Conservation (phyloP, 2,329 filamentous ascomycete genomes). For the Monosporascus sp. region DNA sequence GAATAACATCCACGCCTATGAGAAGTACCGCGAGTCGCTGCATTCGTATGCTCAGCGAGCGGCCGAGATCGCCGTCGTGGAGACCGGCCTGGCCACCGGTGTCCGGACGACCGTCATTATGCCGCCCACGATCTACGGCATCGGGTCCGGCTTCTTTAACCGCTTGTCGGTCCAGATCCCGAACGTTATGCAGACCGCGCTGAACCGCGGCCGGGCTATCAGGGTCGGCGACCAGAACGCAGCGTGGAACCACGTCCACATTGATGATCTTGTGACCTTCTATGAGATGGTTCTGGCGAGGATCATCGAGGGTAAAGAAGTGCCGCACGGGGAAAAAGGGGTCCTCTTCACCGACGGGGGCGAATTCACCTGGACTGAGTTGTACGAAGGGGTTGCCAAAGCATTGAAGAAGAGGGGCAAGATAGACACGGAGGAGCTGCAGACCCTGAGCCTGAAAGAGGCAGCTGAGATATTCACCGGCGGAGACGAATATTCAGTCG, state of each 20-base stretch:
- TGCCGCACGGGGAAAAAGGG: slow-evolving; percentile 32
- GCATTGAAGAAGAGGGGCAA: slow-evolving; percentile 11
- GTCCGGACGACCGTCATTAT: slow-evolving; percentile 42
- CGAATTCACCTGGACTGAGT: slow-evolving; percentile 32
- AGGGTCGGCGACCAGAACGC: slow-evolving; percentile 34
- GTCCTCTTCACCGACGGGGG: slow-evolving; percentile 39
- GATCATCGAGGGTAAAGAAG: slow-evolving; percentile 24
- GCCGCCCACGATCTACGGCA: slow-evolving; percentile 42
- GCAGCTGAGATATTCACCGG: not conserved
- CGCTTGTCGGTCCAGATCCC: slow-evolving; percentile 34
- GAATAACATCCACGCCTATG: slow-evolving; percentile 38
- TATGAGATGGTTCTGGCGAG: slow-evolving; percentile 33
- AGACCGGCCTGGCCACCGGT: slow-evolving; percentile 30
- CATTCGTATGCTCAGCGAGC: slow-evolving; percentile 38
- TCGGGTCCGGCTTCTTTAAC: slow-evolving; percentile 37
- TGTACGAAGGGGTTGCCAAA: slow-evolving; percentile 30
- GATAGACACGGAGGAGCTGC: not conserved
- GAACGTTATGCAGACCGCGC: slow-evolving; percentile 3
- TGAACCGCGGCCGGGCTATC: slow-evolving; percentile 21
- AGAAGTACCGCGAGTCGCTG: slow-evolving; percentile 29
- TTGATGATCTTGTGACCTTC: slow-evolving; percentile 36
- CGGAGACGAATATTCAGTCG: not conserved
- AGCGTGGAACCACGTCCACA: slow-evolving; percentile 39
- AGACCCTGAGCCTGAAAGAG: not conserved
- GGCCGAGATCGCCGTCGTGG: slow-evolving; percentile 37